These are phyloP conservation scores for Ganoderma resinaceum DNA, from an alignment of 1,284 basidiomycete species.

Conservation along the genomic window DNA sequence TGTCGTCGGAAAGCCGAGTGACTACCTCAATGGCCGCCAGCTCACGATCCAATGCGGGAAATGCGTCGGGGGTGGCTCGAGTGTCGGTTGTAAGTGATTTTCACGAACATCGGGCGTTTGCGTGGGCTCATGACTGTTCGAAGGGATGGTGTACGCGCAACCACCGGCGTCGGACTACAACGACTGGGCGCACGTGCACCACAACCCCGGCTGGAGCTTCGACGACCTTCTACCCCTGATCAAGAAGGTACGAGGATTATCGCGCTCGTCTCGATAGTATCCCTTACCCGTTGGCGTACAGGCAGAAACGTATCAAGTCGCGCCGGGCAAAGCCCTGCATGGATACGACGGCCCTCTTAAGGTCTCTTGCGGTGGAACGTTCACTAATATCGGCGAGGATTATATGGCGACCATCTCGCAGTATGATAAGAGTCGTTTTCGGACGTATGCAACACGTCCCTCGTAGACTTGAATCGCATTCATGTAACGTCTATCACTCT, in stretches of 20 bases:
- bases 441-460: constrained; percentile 29
- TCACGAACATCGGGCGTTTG: neutral
- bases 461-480: constrained; percentile 33
- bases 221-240: constrained; percentile 49
- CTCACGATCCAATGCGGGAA: constrained; percentile 48
- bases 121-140: neutral
- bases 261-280: neutral
- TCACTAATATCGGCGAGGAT: constrained; percentile 32
- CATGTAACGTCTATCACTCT: constrained; percentile 19
- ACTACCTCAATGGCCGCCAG: constrained; percentile 49
- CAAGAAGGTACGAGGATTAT: constrained; percentile 24
- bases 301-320: neutral
- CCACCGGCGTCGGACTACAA: constrained; percentile 62
- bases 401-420: constrained; percentile 28
- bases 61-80: no score
- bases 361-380: constrained; percentile 34
- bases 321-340: constrained; percentile 16
- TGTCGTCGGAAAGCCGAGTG: constrained; percentile 30
- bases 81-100: constrained; percentile 54
- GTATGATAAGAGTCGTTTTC: constrained; percentile 27
- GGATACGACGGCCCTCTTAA: constrained; percentile 37
- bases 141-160: constrained; percentile 54
- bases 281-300: neutral
- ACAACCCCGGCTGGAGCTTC: constrained; percentile 59
- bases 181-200: constrained; percentile 52